Base-by-base conservation (phyloP, 805 yeast genomes). In the Ogataea zsoltii region DNA sequence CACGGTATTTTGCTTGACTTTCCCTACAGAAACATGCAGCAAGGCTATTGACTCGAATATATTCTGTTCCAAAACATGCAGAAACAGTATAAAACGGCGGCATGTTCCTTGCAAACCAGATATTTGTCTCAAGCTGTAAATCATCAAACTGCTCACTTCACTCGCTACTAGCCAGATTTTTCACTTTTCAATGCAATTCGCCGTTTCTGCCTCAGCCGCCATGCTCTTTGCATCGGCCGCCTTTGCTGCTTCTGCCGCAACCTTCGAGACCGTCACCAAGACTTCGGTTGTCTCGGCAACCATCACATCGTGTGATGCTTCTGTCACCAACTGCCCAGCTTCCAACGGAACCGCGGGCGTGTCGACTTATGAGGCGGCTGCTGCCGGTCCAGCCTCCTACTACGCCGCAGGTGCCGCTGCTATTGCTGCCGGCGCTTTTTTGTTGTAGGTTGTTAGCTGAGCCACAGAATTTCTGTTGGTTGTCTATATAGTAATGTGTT, bases 221-320 rank as follows among this genome's bases (percentile, higher is more conserved):
- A 52, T 66, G 54, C 44, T 65, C 48, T 48, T 59, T 42, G 71
- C 70, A 46, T 45, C 53, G 13, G 33, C 55, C 18, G 64, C 68
- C 42, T 62, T 66, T 40, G 71, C 71, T 55, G 69, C 66, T 49
- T 51, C 55, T 33, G 39, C 55, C 16, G 56, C 58, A 23, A 38
- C 44, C 25, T 21, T 21, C 21, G 33, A 45, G 31, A 52, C 76
- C 53, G 58, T 61, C 40, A 63, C 62, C 56, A 57, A 60, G 33
- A 54, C 59, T 51, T 48, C 67, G 49, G 72, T 73, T 53, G 56
- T 51, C 16, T 60, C 69, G 46, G 68, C 65, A 38, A 71, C 71
- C 46, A 67, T 71, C 56, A 55, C 67, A 41, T 70, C 66, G 41
- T 63, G 66, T 56, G 67, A 59, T 43, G 61, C 65, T 44, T 57